Percentiles rank a stretch among this genome's conserved stretches.
Evolutionary conservation across 345 rosid genomes (phyloP).

Genomic region (Syzygium jambos): DNA sequence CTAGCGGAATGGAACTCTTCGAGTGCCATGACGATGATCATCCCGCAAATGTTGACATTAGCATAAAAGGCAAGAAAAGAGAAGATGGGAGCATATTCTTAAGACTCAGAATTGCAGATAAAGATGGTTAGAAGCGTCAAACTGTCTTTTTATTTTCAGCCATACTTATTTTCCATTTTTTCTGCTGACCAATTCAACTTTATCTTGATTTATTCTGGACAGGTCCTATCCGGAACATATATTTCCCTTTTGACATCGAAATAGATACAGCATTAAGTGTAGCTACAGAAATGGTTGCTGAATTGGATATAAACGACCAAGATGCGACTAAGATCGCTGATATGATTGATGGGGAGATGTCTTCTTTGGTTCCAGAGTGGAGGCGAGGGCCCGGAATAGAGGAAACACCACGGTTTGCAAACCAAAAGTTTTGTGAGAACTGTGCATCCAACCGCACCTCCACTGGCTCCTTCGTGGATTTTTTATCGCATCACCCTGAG

Average conservation of each 20-base stretch:
- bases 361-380: slow-evolving; percentile 76
- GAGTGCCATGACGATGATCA: slow-evolving; percentile 61
- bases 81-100: slow-evolving; percentile 59
- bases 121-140: slow-evolving; percentile 50
- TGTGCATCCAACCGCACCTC: slow-evolving; percentile 69
- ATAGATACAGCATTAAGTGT: slow-evolving; percentile 80
- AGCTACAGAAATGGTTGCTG: slow-evolving; percentile 94
- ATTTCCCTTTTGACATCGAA: slow-evolving; percentile 75
- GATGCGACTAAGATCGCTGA: slow-evolving; percentile 78
- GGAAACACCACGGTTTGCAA: slow-evolving; percentile 49
- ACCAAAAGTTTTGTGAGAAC: slow-evolving; percentile 47
- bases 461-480: slow-evolving; percentile 49
- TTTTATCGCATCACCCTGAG: slow-evolving; percentile 26
- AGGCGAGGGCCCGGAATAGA: slow-evolving; percentile 57
- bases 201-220: slow-evolving; percentile 2
- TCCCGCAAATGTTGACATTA: slow-evolving; percentile 45
- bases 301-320: slow-evolving; percentile 73
- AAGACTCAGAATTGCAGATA: slow-evolving; percentile 63
- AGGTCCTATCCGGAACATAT: slow-evolving; percentile 76
- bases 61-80: slow-evolving; percentile 70
- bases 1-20: slow-evolving; percentile 60
- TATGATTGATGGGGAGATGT: slow-evolving; percentile 84
- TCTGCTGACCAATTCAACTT: background rate
- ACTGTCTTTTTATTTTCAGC: background rate
- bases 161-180: background rate